Conservation (phyloP, 129 eudicot species). For the Flaveria brownii region DNA sequence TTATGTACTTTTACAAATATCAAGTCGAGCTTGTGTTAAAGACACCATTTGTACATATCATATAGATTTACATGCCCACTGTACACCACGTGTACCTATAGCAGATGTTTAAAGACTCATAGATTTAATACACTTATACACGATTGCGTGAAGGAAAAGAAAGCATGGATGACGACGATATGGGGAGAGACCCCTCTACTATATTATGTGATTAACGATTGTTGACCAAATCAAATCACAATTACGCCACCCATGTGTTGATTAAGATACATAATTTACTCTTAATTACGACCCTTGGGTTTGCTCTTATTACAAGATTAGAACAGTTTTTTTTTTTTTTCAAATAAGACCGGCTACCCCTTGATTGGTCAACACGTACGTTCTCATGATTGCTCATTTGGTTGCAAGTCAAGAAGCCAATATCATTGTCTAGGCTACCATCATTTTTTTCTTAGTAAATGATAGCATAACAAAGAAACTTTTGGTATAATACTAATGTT, state of each 20-base stretch:
- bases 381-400: slow-evolving; percentile 8
- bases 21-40: not conserved
- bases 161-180: not conserved
- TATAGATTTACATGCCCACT: not conserved
- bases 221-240: slow-evolving; percentile 15
- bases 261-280: not conserved
- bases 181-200: not conserved
- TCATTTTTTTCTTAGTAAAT: too few relatives aligned
- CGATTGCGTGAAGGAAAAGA: slow-evolving; percentile 19
- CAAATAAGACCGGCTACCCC: slow-evolving; percentile 1
- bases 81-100: slow-evolving; percentile 2
- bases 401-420: slow-evolving; percentile 19
- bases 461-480: too few relatives aligned
- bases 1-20: not conserved
- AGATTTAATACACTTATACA: too few relatives aligned
- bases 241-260: slow-evolving; percentile 28
- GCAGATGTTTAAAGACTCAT: not conserved
- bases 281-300: not conserved
- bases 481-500: too few relatives aligned
- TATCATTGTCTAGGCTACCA: not conserved
- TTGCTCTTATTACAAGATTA: slow-evolving; percentile 2
- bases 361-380: slow-evolving; percentile 27
- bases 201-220: slow-evolving; percentile 1
- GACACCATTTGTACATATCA: too few relatives aligned
- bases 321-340: not conserved